Conservation (phyloP, 345 rosid species). For the Carallia pectinifolia region DNA sequence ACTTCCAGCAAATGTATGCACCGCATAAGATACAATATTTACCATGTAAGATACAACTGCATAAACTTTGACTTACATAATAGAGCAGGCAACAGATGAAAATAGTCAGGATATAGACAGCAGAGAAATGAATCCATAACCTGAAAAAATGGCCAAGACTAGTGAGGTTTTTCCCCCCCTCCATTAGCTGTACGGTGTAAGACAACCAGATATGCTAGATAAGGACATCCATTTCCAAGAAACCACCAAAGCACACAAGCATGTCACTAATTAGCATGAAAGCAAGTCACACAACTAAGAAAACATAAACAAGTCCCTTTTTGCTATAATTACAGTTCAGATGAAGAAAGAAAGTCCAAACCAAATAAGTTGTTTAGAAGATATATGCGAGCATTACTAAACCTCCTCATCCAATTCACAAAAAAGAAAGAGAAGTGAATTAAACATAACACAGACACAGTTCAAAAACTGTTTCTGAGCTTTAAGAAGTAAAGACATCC, state of each 20-base stretch:
- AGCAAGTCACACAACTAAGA: too few species aligned
- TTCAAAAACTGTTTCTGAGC: background rate
- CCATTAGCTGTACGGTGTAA: too few species aligned
- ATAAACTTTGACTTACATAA: constrained; percentile 46
- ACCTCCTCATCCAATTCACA: background rate
- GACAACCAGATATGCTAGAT: too few species aligned
- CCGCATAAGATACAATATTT: background rate
- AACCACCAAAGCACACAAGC: background rate
- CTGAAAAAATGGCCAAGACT: constrained; percentile 45
- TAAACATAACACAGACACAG: background rate
- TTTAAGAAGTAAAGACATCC: background rate
- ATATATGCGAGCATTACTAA: too few species aligned
- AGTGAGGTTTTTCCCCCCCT: constrained; percentile 11
- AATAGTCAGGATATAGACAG: constrained; percentile 68
- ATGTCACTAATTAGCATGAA: too few species aligned
- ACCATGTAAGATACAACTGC: background rate
- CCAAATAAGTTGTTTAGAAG: background rate
- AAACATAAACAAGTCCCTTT: too few species aligned
- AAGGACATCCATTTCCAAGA: background rate
- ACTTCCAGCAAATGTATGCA: background rate
- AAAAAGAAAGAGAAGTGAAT: background rate
- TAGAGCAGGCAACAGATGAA: constrained; percentile 77
- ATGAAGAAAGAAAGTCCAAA: background rate
- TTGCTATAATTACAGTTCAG: background rate
- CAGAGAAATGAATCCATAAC: constrained; percentile 91